Conservation (phyloP, 768 basidiomycete species). For the Hortiboletus flavorubellus region DNA sequence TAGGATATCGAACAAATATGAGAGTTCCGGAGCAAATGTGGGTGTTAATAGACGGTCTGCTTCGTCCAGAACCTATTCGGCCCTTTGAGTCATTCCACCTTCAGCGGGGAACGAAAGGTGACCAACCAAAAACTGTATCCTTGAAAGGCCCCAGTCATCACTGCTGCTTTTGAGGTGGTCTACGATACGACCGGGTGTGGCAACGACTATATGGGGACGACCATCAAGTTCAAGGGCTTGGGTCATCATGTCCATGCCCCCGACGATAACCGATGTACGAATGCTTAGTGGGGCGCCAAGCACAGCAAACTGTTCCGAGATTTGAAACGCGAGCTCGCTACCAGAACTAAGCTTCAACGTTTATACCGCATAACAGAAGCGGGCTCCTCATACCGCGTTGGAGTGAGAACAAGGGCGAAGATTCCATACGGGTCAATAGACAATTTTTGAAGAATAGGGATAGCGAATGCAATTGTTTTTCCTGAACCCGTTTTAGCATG, state of each 20-base stretch:
- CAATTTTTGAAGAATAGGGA: conserved; percentile 90
- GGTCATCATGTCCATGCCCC: conserved; percentile 97
- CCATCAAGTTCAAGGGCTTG: conserved; percentile 85
- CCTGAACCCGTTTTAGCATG: conserved; percentile 98
- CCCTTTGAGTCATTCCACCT: background rate
- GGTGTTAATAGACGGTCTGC: conserved; percentile 89
- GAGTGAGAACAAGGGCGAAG: conserved; percentile 89
- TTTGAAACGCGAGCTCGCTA: conserved; percentile 96
- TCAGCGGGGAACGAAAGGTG: background rate
- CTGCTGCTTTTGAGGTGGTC: conserved; percentile 81
- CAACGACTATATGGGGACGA: conserved; percentile 90
- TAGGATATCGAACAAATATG: conserved; percentile 69
- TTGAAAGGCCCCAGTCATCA: conserved; percentile 75
- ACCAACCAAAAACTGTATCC: conserved; percentile 80
- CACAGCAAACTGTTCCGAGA: conserved; percentile 93
- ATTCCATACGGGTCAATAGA: conserved; percentile 91
- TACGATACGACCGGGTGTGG: conserved; percentile 92
- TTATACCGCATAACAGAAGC: background rate
- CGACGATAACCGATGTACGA: conserved; percentile 86
- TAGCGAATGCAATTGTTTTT: conserved; percentile 95
- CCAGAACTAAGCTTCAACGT: background rate
- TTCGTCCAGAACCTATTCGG: conserved; percentile 83
- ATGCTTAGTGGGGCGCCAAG: conserved; percentile 80
- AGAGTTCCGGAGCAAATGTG: conserved; percentile 85
- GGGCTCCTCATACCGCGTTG: conserved; percentile 67